Base-by-base conservation (phyloP, 352 stramenopile genomes). In the Elongisporangium anandrum region DNA sequence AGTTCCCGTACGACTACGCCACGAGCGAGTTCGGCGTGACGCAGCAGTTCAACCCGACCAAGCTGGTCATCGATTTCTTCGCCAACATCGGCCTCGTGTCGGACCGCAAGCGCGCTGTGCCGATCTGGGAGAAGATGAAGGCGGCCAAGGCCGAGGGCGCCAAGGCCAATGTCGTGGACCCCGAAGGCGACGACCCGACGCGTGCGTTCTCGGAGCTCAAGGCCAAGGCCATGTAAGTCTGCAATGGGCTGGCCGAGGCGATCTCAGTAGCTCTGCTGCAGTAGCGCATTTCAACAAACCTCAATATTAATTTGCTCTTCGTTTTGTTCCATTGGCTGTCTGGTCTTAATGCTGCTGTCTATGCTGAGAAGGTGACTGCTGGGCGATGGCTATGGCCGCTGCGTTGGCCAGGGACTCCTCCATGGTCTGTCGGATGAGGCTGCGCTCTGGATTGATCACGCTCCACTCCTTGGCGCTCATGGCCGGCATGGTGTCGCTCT, bases 1-100 rank as follows among this genome's bases (percentile, higher is more conserved):
- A 99, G 77, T 99, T 99, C 73, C 97, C 97, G 54, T 99, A 98
- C 83, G 97, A 99, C 71, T 99, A 99, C 79, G 94, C 97, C 54
- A 96, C 97, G n/a, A 97, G 86, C 53, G 97, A 99, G 81, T 99
- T 98, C 69, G 97, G 97, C 39, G 82, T 97, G 55, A 92, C 83
- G 8, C 77, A 75, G 58, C 97, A 99, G 77, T 99, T 98, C 82
- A 99, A 99, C 78, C 97, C 97, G 8, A 98, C 92, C 41, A 99
- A 99, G 77, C 69, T 99, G 52, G 94, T 97, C 57, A 99, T 99
- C 70, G 96, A 99, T 76, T 63, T 89, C 4, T 84, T 97, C 55
- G 94, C 94, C 0, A 52, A 70, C 12, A 48, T 99, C 10, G 97
- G 97, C 7, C 72, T 99, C 2, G 94, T 98, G 13, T 92, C 83